Conservation (phyloP, 768 basidiomycete species). For the Collybia sordida region DNA sequence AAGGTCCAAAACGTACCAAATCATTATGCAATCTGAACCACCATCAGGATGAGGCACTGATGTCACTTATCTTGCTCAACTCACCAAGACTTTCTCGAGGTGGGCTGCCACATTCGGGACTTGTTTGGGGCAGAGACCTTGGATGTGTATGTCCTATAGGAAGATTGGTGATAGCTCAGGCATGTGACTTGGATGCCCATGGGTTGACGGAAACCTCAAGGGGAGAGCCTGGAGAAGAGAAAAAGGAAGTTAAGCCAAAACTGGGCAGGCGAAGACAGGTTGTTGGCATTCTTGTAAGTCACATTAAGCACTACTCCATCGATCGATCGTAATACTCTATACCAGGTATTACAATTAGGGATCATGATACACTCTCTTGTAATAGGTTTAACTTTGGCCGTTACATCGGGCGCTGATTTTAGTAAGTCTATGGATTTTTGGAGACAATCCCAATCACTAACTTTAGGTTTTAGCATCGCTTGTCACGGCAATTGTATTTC, state of each 20-base stretch:
- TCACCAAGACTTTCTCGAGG: conserved; percentile 18
- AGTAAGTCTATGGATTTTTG: conserved; percentile 40
- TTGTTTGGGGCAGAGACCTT: conserved; percentile 14
- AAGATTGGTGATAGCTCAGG: neutral
- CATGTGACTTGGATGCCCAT: neutral
- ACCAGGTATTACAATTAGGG: conserved; percentile 74
- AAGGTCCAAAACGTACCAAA: conserved; percentile 7
- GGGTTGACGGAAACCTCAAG: neutral
- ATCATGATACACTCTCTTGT: conserved; percentile 86
- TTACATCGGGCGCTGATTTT: conserved; percentile 70
- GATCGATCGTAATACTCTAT: neutral
- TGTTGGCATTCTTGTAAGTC: conserved; percentile 65
- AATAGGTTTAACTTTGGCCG: conserved; percentile 75
- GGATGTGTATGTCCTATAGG: conserved; percentile 16
- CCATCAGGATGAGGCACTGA: conserved; percentile 10
- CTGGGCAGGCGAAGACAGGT: conserved; percentile 64
- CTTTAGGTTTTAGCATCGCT: conserved; percentile 52
- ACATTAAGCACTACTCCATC: neutral
- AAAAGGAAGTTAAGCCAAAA: conserved; percentile 21
- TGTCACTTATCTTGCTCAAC: conserved; percentile 17
- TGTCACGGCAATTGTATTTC: conserved; percentile 73
- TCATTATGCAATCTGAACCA: conserved; percentile 13
- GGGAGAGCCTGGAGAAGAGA: neutral
- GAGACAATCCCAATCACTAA: neutral
- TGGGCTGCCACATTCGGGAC: conserved; percentile 9